phyloP scores from a whole-genome alignment of 2,329 filamentous ascomycete genomes.

The Phaeosphaeria sp. region DNA sequence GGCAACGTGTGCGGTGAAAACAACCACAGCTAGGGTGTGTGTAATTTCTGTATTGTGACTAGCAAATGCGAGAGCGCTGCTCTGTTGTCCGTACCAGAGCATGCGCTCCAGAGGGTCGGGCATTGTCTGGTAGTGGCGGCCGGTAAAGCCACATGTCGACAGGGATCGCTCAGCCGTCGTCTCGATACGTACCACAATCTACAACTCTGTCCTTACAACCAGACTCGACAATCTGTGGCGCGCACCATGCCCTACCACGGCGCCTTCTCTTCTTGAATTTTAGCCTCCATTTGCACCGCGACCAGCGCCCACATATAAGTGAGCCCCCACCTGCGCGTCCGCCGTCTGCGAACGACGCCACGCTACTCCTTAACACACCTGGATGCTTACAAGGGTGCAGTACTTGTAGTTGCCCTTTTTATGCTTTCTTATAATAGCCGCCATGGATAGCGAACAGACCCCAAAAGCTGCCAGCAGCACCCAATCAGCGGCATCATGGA shows the following conservation, averaged over 20 bases:
- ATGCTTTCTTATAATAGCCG: slow-evolving; percentile 31
- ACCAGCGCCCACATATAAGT: slow-evolving; percentile 1
- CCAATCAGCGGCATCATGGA: slow-evolving; percentile 54
- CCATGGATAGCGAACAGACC: slow-evolving; percentile 45
- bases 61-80: neutral
- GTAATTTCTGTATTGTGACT: neutral
- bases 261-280: slow-evolving; percentile 4
- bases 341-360: slow-evolving; percentile 1
- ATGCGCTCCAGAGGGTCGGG: neutral
- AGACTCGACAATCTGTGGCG: neutral
- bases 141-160: slow-evolving; percentile 3
- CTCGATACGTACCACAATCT: neutral
- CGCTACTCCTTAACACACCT: slow-evolving; percentile 9
- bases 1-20: neutral
- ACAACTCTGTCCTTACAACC: slow-evolving; percentile 7
- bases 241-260: neutral
- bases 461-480: slow-evolving; percentile 39
- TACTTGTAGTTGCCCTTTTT: slow-evolving; percentile 45
- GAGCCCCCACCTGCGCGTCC: neutral
- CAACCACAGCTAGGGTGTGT: neutral
- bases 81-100: neutral
- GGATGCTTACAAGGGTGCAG: slow-evolving; percentile 34
- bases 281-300: neutral
- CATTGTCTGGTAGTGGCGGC: neutral
- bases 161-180: neutral